Base-by-base conservation (phyloP, 306 rosid genomes). In the Quercus agrifolia region DNA sequence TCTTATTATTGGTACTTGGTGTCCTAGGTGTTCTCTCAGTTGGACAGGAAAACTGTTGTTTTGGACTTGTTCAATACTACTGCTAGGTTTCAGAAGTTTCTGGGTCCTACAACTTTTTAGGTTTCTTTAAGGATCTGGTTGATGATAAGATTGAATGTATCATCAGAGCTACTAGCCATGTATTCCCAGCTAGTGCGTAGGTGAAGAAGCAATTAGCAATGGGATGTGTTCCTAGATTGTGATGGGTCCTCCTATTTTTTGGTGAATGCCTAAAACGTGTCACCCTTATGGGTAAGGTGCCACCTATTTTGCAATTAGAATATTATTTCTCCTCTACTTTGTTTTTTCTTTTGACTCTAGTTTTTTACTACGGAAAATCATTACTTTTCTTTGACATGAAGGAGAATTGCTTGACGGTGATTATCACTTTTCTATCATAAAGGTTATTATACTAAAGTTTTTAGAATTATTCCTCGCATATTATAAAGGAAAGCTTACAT, bases 81-180 rank as follows among this genome's bases (percentile, higher is more conserved):
- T 38, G 19, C 73, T 51, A 52, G 64, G 54, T 51, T 64, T 49
- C 30, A 28, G 64, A 72, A 64, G 52, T 19, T 10, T 3, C 23
- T 51, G 73, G 74, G 78, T 66, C 81, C 79, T 49, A 81, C 66
- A 28, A 49, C 15, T 69, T 62, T 41, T 76, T n/a, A 35, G 38
- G 27, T 41, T 71, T 73, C 23, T 56, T 64, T 76, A 71, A 79
- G 75, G 75, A 83, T 83, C 61, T 71, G 2, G 38, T 17, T 79
- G 59, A 62, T 74, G 64, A 77, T 69, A 15, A 41, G 57, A 74
- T 73, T 57, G 35, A 35, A 35, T 38, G 55, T 11, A 20, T 49
- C 30, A 52, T 15, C 46, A 8, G 46, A 41, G 11, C 46, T 41
- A 41, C 46, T 41, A 41, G 12, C 46, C 46, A 12, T 17, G 30